Evolutionary conservation across 441 rosid genomes (phyloP).

Genomic region (Pelargonium citronellum): DNA sequence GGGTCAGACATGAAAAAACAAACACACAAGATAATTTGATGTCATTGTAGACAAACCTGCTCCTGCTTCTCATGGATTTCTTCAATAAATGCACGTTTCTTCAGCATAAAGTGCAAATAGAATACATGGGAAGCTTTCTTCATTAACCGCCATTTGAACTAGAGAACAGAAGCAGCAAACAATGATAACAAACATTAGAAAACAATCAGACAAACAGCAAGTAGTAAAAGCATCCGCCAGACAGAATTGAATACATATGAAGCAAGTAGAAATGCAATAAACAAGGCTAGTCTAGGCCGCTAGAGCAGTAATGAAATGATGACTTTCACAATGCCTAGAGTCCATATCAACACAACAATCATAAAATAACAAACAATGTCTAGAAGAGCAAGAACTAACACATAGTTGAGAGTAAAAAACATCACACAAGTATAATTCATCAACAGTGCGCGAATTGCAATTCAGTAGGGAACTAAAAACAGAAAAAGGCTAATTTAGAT

Average conservation of each 20-base stretch:
- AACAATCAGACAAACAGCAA: background rate
- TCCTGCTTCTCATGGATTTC: conserved; percentile 99
- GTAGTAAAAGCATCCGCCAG: background rate
- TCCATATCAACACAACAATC: too few relatives aligned
- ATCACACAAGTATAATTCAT: too few relatives aligned
- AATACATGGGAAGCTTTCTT: conserved; percentile 94
- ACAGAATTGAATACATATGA: background rate
- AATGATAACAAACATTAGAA: background rate
- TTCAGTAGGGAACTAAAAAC: too few relatives aligned
- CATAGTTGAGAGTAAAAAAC: too few relatives aligned
- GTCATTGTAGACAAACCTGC: conserved; percentile 52
- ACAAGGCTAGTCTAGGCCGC: background rate
- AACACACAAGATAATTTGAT: background rate
- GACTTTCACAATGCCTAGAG: too few relatives aligned
- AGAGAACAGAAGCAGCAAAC: conserved; percentile 18
- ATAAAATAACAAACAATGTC: too few relatives aligned
- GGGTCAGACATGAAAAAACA: background rate
- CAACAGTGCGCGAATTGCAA: too few relatives aligned
- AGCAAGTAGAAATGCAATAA: background rate
- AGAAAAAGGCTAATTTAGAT: too few relatives aligned
- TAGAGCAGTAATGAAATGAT: background rate
- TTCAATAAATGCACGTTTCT: conserved; percentile 84
- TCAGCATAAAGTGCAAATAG: conserved; percentile 85
- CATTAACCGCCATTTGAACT: conserved; percentile 88
- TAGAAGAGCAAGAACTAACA: too few relatives aligned